phyloP scores from a whole-genome alignment of 805 yeast species.

The Spathaspora boniae region DNA sequence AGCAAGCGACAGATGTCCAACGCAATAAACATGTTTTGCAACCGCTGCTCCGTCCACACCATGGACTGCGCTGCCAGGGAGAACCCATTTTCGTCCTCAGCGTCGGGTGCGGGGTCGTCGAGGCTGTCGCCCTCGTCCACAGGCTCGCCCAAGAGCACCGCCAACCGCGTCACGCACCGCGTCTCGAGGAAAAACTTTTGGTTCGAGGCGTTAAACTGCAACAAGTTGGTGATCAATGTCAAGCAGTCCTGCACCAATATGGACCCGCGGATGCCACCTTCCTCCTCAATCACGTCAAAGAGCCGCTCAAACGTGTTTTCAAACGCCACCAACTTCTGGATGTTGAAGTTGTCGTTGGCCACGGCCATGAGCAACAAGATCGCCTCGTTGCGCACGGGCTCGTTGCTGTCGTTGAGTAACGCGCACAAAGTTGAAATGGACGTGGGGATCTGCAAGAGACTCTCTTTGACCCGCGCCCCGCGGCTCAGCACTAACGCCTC shows the following conservation, averaged over 20 bases:
- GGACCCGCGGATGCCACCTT: slow-evolving; percentile 87
- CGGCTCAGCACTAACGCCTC: slow-evolving; percentile 82
- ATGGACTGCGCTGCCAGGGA: slow-evolving; percentile 32
- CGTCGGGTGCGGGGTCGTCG: slow-evolving; percentile 21
- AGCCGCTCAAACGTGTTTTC: slow-evolving; percentile 86
- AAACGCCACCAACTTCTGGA: slow-evolving; percentile 91
- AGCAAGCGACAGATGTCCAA: slow-evolving; percentile 72
- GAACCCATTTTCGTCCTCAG: slow-evolving; percentile 16
- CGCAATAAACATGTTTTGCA: slow-evolving; percentile 61
- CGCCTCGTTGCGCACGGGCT: slow-evolving; percentile 87
- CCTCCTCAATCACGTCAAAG: slow-evolving; percentile 76
- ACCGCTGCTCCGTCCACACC: slow-evolving; percentile 75
- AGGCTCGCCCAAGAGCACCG: slow-evolving; percentile 61
- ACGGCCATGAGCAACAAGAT: slow-evolving; percentile 79
- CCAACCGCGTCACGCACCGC: slow-evolving; percentile 66
- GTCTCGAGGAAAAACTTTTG: slow-evolving; percentile 88
- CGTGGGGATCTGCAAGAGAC: slow-evolving; percentile 67
- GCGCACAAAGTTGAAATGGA: slow-evolving; percentile 74
- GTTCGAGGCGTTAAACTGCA: slow-evolving; percentile 82
- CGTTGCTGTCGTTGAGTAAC: slow-evolving; percentile 49
- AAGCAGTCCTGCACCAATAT: slow-evolving; percentile 89
- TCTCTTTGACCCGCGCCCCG: slow-evolving; percentile 67
- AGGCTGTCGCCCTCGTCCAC: slow-evolving; percentile 26
- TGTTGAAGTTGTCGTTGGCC: slow-evolving; percentile 75
- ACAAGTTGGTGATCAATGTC: slow-evolving; percentile 64